Evolutionary conservation across 306 rosid genomes (phyloP).

Genomic region (Vachellia collinsii): DNA sequence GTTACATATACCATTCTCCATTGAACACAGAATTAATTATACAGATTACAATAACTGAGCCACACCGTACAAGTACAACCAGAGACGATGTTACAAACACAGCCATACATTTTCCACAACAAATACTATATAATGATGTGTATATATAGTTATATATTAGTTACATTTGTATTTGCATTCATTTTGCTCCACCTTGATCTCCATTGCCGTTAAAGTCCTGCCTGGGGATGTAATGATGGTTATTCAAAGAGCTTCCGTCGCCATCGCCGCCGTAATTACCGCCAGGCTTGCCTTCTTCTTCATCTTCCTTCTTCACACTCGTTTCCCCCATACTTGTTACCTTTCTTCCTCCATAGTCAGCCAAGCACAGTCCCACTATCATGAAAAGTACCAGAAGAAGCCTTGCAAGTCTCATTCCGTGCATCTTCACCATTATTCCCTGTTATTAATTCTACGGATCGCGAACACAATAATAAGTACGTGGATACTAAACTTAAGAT

Average conservation of each 20-base stretch:
- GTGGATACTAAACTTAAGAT: background rate
- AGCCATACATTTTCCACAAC: too few relatives aligned
- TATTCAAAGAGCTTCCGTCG: constrained; percentile 1
- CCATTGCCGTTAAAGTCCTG: constrained; percentile 17
- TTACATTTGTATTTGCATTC: background rate
- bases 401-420: constrained; percentile 7
- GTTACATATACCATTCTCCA: background rate
- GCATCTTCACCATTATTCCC: background rate
- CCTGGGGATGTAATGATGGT: constrained; percentile 40
- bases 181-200: background rate
- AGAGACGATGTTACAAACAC: background rate
- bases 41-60: background rate
- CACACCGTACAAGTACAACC: background rate
- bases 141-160: too few relatives aligned
- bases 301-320: background rate
- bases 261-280: background rate
- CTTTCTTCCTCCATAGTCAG: background rate
- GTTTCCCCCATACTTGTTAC: background rate
- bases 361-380: constrained; percentile 14
- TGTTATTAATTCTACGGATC: background rate
- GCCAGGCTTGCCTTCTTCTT: background rate
- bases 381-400: constrained; percentile 8
- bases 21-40: background rate
- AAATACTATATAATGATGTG: too few relatives aligned
- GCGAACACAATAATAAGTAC: background rate